phyloP scores from a whole-genome alignment of 2,329 filamentous ascomycete species.

The Aspergillus terreus region DNA sequence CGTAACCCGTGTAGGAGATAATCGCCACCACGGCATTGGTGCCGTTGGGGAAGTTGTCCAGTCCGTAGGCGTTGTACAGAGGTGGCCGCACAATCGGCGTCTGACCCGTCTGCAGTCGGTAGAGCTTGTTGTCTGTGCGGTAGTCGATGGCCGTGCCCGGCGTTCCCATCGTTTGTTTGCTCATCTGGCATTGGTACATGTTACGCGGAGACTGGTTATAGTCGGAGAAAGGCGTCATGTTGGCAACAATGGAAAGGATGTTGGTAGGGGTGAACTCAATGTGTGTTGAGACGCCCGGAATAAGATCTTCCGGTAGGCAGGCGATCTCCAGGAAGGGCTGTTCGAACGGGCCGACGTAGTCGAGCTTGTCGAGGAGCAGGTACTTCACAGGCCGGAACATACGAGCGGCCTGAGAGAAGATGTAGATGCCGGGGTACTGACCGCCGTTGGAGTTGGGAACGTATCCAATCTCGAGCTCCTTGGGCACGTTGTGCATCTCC shows the following conservation, averaged over 20 bases:
- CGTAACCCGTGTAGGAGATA: conserved; percentile 97
- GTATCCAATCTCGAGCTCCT: conserved; percentile 85
- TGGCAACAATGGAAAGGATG: conserved; percentile 94
- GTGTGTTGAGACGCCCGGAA: conserved; percentile 85
- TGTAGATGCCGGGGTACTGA: conserved; percentile 94
- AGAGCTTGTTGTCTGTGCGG: conserved; percentile 95
- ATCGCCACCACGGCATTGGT: conserved; percentile 94
- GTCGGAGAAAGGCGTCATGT: conserved; percentile 98
- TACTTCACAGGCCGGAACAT: conserved; percentile 94
- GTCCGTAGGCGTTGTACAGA: conserved; percentile 90
- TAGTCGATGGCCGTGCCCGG: conserved; percentile 79
- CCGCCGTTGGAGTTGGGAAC: conserved; percentile 83
- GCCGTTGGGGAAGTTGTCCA: conserved; percentile 97
- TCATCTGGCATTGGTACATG: conserved; percentile 99
- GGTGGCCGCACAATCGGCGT: conserved; percentile 90
- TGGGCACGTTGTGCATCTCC: conserved; percentile 73
- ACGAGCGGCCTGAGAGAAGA: conserved; percentile 78
- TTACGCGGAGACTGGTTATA: conserved; percentile 98
- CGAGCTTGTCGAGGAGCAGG: conserved; percentile 76
- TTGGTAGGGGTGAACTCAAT: conserved; percentile 94
- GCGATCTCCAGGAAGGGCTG: conserved; percentile 99
- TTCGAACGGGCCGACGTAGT: conserved; percentile 89
- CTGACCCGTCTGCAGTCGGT: conserved; percentile 90
- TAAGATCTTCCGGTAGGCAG: conserved; percentile 79
- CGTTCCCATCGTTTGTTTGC: conserved; percentile 98